Percentiles rank a stretch among this genome's conserved stretches.
Conservation (phyloP, 164 flowering plant genomes). For the Vitis rupestris region DNA sequence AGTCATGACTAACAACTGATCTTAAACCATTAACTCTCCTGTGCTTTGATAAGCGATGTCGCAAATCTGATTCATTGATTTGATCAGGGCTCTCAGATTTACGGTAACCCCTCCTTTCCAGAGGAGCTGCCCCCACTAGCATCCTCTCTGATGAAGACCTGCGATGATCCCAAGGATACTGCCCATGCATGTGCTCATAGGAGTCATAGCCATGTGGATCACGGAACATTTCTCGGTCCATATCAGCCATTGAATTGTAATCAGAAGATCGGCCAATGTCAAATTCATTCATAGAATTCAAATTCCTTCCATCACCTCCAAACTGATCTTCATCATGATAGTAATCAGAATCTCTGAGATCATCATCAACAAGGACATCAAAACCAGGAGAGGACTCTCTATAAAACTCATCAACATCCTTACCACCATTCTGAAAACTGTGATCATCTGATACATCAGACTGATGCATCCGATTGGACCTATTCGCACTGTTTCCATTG, state of each 20-base stretch:
- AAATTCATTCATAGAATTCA: conserved; percentile 36
- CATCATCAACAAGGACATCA: conserved; percentile 95
- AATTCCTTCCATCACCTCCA: conserved; percentile 49
- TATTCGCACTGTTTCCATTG: conserved; percentile 36
- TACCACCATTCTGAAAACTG: conserved; percentile 48
- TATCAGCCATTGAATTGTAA: conserved; percentile 35
- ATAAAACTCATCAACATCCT: conserved; percentile 64
- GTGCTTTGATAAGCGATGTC: conserved; percentile 62
- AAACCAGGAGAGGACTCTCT: conserved; percentile 93
- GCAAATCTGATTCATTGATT: conserved; percentile 51
- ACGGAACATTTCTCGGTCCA: conserved; percentile 43
- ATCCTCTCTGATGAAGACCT: conserved; percentile 31
- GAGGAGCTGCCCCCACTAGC: conserved; percentile 19
- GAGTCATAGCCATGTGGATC: conserved; percentile 47
- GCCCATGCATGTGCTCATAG: conserved; percentile 48
- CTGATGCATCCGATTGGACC: conserved; percentile 32
- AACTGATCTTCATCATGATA: conserved; percentile 60
- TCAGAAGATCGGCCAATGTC: conserved; percentile 41
- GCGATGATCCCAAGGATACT: conserved; percentile 47
- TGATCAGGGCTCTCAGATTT: conserved; percentile 48
- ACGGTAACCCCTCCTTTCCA: conserved; percentile 45
- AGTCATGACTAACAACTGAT: conserved; percentile 53
- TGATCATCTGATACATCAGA: conserved; percentile 38
- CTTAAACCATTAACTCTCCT: conserved; percentile 63
- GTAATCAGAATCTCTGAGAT: conserved; percentile 54